Evolutionary conservation across 2,329 filamentous ascomycete genomes (phyloP), one percentile per base, ranked within the genome.

Genomic region (Penicillium sp.): DNA sequence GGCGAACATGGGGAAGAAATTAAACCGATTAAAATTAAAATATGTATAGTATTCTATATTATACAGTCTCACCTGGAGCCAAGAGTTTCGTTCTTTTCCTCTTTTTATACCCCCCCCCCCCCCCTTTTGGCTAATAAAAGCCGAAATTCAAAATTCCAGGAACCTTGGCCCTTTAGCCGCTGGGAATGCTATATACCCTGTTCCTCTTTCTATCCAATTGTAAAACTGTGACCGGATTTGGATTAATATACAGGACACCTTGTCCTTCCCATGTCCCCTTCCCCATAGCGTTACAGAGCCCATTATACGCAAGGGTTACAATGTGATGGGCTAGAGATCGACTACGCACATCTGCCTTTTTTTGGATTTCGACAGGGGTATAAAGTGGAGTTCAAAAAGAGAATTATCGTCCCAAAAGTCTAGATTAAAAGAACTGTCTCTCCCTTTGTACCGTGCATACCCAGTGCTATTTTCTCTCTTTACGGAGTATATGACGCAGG

Each of bases 221-320:
- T 54, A 51, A 57, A 60, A 62, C 61, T 61, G 46, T 42, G 22
- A 37, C 28, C 38, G 40, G 53, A 44, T 25, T 37, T 22, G 30
- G 25, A 35, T 19, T 19, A 26, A 26, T 33, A 11, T 49, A 25
- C 26, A 25, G 47, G 47, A 50, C 28, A 50, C 26, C 19, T 33
- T 50, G 47, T 50, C 47, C 28, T 41, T 47, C 16, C 10, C 16
- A 16, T 42, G 22, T 19, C n/a, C 4, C 44, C 41, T 53, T 26
- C 30, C 22, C 38, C 36, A 57, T 52, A 53, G 43, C 59, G 50
- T 59, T 43, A 40, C 53, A 45, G 26, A 49, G 33, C 35, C 44
- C 51, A 57, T 64, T 64, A 63, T 64, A 63, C 62, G 62, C 62
- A 63, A 64, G 62, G 62, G 62, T 63, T 57, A 60, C 57, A 62